Evolutionary conservation across 129 eudicot species (phyloP), one percentile per base, ranked within the genome.

Genomic region (Artemisia tridentata): DNA sequence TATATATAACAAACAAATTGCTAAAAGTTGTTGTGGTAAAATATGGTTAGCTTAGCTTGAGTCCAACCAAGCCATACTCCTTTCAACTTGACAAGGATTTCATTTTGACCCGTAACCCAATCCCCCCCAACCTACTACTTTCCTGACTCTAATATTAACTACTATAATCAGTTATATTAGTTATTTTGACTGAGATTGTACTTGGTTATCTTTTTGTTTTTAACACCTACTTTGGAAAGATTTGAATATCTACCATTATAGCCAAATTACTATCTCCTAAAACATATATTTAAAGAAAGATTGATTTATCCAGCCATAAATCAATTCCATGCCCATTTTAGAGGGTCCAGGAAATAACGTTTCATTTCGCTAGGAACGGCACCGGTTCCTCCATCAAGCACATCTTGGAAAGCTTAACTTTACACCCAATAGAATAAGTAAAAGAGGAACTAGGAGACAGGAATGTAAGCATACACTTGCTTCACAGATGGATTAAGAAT

Each of bases 321-420:
- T 56, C 66, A 56, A 55, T 56, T 71, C 58, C 43, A 71, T 71
- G 10, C 54, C 60, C 65, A 18, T 41, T 70, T 70, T 59, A 8
- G 67, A 45, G 46, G 23, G 54, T 45, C 46, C 56, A 19, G 7
- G 15, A 71, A 41, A 15, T 71, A 56, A 56, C 10, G 14, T 45
- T 60, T 25, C 68, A 62, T 43, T 54, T 69, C 41, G 18, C 65
- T 69, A 55, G 65, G 53, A 69, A 69, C 43, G 74, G 41, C 20
- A 47, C 76, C 62, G 41, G 49, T 62, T 49, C 68, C 54, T 47
- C 2, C 77, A 72, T 61, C 52, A 57, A 10, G 17, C 78, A 74
- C 53, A 52, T 15, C 55, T 64, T 8, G 16, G 41, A 19, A 72
- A 63, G 65, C 64, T 54, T 7, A 63, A 34, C 71, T 54, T 66